A percentile compares a stretch with the other conserved stretches of the same genome.
Conservation (phyloP, 768 basidiomycete species). For the Suillus bovinus region DNA sequence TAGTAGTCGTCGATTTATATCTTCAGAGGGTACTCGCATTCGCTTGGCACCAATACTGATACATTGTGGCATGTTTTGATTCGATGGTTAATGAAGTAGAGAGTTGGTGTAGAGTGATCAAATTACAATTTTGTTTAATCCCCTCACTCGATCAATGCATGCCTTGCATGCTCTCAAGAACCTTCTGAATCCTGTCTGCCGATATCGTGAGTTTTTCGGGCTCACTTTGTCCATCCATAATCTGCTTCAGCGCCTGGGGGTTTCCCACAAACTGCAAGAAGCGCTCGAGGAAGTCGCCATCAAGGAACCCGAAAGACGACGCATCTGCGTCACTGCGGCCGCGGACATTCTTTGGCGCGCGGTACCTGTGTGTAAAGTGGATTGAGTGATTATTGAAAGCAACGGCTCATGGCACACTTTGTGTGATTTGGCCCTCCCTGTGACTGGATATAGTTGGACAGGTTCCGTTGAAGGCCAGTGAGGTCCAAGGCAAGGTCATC, state of each 20-base stretch:
- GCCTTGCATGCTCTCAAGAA: constrained; percentile 52
- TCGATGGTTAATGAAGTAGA: constrained; percentile 1
- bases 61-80: constrained; percentile 19
- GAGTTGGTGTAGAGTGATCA: background rate
- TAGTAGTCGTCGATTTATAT: background rate
- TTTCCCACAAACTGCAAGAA: constrained; percentile 49
- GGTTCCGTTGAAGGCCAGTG: constrained; percentile 73
- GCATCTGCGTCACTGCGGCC: constrained; percentile 60
- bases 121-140: background rate
- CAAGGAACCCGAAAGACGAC: constrained; percentile 74
- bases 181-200: constrained; percentile 35
- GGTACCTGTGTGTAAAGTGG: constrained; percentile 47
- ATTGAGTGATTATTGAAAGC: constrained; percentile 4
- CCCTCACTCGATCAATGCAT: constrained; percentile 44
- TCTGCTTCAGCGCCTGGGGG: constrained; percentile 44
- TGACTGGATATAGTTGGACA: constrained; percentile 52
- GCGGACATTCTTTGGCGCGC: constrained; percentile 60
- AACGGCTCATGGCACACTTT: constrained; percentile 41
- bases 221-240: constrained; percentile 57
- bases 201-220: constrained; percentile 57
- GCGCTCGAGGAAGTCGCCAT: constrained; percentile 82
- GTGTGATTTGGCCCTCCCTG: constrained; percentile 62
- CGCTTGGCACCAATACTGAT: constrained; percentile 14
- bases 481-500: constrained; percentile 57
- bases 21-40: background rate